Evolutionary conservation across 257 asterid species (phyloP), one percentile per base, ranked within the genome.

Genomic region (Solanum tacnaense): DNA sequence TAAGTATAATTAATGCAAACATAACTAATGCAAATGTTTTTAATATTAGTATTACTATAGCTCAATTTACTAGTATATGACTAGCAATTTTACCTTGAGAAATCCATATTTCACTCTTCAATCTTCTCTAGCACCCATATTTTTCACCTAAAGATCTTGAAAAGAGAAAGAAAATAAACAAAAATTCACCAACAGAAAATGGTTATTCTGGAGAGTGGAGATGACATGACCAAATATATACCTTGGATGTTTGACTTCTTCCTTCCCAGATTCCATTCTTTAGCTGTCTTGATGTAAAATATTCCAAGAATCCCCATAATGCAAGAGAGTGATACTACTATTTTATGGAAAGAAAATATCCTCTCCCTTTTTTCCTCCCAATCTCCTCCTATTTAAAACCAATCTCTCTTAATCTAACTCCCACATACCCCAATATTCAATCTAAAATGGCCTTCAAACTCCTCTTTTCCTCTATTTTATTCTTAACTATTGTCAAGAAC

Each of bases 401-500:
- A 31, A 29, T 29, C 4, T 0, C 78, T 71, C 16, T 7, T 25
- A 44, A 27, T 41, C 15, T 25, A 56, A 20, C 65, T 56, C 65
- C 52, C 34, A 36, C 84, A 25, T 7, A 71, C 21, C 41, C 7
- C 44, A 32, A 72, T 7, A 72, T 32, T 79, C 84, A 6, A 25
- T 79, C 84, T 34, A 44, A 79, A 79, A 79, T 79, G 84, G 9
- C 65, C 36, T 27, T 41, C 25, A 79, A 79, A 25, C 25, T 89
- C 49, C 34, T 87, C 39, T 27, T 52, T 6, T 36, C 76, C 68
- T 85, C 88, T 31, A 84, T 92, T 89, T 38, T 92, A 84, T 31
- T 87, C 49, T 34, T 87, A 2, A 84, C 70, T 18, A 15, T 87
- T 35, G 74, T 91, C 89, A 9, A 20, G 20, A n/a, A 84, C 85